Conservation (phyloP, 305 asterid genomes). For the Fraxinus dipetala region DNA sequence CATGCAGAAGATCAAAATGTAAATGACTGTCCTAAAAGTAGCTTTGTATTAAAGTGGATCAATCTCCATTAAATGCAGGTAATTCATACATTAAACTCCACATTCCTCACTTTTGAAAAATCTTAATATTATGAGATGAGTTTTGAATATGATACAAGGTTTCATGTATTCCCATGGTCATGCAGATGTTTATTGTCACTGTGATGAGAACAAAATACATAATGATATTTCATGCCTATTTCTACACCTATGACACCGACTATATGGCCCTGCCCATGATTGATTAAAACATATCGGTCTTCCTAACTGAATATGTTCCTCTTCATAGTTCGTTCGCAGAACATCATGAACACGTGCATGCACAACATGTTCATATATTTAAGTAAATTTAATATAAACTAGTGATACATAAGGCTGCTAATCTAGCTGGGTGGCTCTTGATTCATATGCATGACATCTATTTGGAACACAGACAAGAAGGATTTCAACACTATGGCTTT, state of each 20-base stretch:
- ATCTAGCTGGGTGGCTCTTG: neutral
- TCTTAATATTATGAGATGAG: neutral
- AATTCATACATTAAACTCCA: neutral
- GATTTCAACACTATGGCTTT: constrained; percentile 2
- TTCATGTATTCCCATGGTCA: neutral
- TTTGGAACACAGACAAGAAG: neutral
- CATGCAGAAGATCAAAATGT: neutral
- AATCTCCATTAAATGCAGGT: neutral
- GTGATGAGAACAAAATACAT: neutral
- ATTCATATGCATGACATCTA: neutral
- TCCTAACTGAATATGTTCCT: neutral
- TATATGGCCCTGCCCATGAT: neutral
- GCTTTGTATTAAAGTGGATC: neutral
- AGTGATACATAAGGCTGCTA: neutral
- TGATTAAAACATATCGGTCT: neutral
- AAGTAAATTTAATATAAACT: neutral
- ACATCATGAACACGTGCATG: neutral
- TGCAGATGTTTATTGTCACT: neutral
- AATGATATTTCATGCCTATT: neutral
- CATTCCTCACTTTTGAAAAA: neutral
- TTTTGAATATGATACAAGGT: neutral
- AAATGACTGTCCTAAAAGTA: neutral
- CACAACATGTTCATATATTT: neutral
- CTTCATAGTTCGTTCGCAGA: neutral
- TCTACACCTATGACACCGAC: neutral